These are phyloP conservation scores for Torrubiella hemipterigena DNA, from an alignment of 2,329 filamentous ascomycete species.

Conservation along the genomic window DNA sequence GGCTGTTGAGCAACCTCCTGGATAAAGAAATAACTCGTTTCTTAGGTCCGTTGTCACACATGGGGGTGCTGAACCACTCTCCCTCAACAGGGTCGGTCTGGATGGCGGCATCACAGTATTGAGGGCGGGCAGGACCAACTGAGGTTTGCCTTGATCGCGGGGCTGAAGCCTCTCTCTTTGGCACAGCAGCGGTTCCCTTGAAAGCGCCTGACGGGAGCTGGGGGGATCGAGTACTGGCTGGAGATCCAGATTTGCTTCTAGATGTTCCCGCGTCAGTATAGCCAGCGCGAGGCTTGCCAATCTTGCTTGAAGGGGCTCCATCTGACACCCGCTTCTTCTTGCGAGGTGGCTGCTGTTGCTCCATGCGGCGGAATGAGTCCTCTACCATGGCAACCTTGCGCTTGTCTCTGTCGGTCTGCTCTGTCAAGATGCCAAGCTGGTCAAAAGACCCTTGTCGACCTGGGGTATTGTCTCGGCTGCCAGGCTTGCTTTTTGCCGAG, in stretches of 20 bases:
- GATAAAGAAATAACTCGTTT: conserved; percentile 41
- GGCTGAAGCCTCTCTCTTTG: conserved; percentile 1
- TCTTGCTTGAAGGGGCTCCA: conserved; percentile 29
- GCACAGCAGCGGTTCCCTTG: conserved; percentile 19
- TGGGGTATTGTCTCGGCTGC: conserved; percentile 55
- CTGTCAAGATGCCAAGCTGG: conserved; percentile 47
- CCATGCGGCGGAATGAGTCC: conserved; percentile 50
- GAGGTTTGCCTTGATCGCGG: conserved; percentile 25
- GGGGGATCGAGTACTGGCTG: conserved; percentile 29
- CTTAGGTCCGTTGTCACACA: conserved; percentile 25
- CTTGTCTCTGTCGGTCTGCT: conserved; percentile 55
- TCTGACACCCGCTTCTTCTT: conserved; percentile 55
- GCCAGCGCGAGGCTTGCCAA: conserved; percentile 23
- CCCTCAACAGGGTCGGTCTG: conserved; percentile 44
- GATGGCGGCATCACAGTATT: conserved; percentile 37
- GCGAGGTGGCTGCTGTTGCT: conserved; percentile 39
- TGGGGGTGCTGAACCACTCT: conserved; percentile 34
- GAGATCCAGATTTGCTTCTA: conserved; percentile 41
- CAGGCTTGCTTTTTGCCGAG: conserved; percentile 50
- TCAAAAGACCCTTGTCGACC: conserved; percentile 47
- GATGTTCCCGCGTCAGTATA: conserved; percentile 43
- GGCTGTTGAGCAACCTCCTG: conserved; percentile 37
- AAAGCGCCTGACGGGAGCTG: conserved; percentile 13
- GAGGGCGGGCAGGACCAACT: conserved; percentile 21
- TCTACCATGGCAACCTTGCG: conserved; percentile 55